Evolutionary conservation across 2,329 filamentous ascomycete species (phyloP), one percentile per base, ranked within the genome.

Genomic region (Bipolaris victoriae): DNA sequence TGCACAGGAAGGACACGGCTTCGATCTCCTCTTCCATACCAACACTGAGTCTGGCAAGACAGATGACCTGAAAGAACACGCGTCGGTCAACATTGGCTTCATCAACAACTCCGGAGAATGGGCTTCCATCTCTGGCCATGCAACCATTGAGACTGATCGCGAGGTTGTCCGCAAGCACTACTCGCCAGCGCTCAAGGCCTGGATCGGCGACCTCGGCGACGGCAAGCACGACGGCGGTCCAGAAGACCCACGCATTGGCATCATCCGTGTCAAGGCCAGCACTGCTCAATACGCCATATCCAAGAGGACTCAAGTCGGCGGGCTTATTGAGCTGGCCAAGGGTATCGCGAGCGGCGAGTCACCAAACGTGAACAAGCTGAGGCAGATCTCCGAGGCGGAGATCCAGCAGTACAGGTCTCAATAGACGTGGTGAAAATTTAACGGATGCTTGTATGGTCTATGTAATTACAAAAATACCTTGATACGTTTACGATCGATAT

Each of bases 11-110:
- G 82, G 83, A 60, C 88, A 88, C 63, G 90, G 90, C 69, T 83
- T 92, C 55, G 92, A 96, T 74, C 85, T 95, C 55, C 84, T 96
- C 76, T 96, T 96, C 84, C 89, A 95, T 81, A 92, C 92, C 72
- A 96, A 96, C 82, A 92, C 91, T 61, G 90, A 94, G 75, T 92
- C 90, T 9, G 87, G 91, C 79, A 96, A 97, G 83, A 92, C 91
- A 5, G 85, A 91, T 76, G 92, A 96, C 71, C 83, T 96, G 40
- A 82, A 85, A 55, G 81, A 82, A 55, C 88, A 96, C 76, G 81
- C 88, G 0, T 84, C 90, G 66, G 84, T 92, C 80, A 96, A 96
- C 80, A 83, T 96, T 63, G 86, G 89, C 46, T 96, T 96, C 82
- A 82, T 94, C 66, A 89, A 90, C 75, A 76, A 78, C 63, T 85